Percentiles rank a stretch among this genome's conserved stretches.
Conservation (phyloP, 1,284 basidiomycete species). For the Pterulicium gracile region DNA sequence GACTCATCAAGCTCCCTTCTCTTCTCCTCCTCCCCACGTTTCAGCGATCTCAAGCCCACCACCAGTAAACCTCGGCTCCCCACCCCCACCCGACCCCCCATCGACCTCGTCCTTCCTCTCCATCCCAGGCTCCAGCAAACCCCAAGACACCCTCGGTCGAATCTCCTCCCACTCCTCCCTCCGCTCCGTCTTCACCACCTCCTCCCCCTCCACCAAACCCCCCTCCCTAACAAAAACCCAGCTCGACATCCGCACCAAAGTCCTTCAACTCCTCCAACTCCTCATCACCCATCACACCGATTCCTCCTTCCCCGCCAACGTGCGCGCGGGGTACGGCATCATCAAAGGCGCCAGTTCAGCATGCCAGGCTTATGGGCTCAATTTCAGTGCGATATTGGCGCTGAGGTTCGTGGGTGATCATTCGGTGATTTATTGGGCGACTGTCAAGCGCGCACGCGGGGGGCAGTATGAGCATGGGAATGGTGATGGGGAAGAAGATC, state of each 20-base stretch:
- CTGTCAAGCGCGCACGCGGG: neutral
- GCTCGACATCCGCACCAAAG: neutral
- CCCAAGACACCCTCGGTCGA: neutral
- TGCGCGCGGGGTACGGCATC: neutral
- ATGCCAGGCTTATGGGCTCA: neutral
- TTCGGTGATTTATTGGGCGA: constrained; percentile 1
- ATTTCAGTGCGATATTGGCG: constrained; percentile 1
- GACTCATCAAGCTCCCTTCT: no score
- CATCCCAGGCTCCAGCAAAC: neutral
- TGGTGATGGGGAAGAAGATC: neutral
- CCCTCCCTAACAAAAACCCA: neutral
- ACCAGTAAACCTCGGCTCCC: neutral
- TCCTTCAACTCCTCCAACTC: neutral
- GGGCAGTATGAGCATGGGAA: neutral
- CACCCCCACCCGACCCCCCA: neutral
- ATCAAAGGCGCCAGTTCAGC: neutral
- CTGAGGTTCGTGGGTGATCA: constrained; percentile 1
- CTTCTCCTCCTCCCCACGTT: no score
- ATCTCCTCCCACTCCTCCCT: neutral
- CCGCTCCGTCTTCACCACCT: neutral
- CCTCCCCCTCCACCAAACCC: neutral
- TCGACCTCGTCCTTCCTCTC: neutral
- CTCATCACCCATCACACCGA: neutral
- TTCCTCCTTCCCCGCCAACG: neutral
- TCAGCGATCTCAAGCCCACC: no score